Evolutionary conservation across 495 filamentous ascomycete genomes (phyloP), one percentile per base, ranked within the genome.

Genomic region (Beverwykella pulmonaria): DNA sequence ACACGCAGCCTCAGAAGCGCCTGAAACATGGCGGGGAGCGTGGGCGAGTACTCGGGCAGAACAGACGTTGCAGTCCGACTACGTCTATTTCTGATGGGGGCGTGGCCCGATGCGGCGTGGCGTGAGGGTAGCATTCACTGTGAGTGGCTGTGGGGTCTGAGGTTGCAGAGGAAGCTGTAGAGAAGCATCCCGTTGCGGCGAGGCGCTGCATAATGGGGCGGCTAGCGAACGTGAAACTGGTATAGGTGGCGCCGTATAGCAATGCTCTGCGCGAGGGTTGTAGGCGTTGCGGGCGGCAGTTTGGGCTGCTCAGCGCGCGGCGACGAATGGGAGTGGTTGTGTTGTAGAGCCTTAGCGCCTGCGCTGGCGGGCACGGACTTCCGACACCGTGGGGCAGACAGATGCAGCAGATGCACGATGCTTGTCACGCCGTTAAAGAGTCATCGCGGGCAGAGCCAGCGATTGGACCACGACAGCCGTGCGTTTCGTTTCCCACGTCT

Each of bases 41-140:
- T 64, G 67, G 67, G 66, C 66, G 66, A 69, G 66, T 69, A 69
- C 66, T 39, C 25, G 56, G 36, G 17, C n/a, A n/a, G 44, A n/a
- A 32, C 22, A 25, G 15, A 29, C 53, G 17, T 46, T 23, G 27
- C 15, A n/a, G 19, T 27, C 10, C 12, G 63, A 19, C 30, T 60
- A 48, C 52, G 25, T 29, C 61, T 64, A 64, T 56, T 54, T 55
- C 25, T 55, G 64, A 34, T 27, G n/a, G 48, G 48, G 58, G 59
- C 50, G 57, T 55, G 52, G 41, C 15, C 54, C 1, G 14, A 57
- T 41, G 52, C 57, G 63, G 57, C 25, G 6, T 50, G 41, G 61
- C 30, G 50, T 29, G 20, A 57, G 36, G 44, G 27, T 14, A 25
- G 57, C 23, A 47, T 22, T 53, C 44, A 19, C 14, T 19, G 25